phyloP scores from a whole-genome alignment of 768 basidiomycete genomes.

The Mycena venus region DNA sequence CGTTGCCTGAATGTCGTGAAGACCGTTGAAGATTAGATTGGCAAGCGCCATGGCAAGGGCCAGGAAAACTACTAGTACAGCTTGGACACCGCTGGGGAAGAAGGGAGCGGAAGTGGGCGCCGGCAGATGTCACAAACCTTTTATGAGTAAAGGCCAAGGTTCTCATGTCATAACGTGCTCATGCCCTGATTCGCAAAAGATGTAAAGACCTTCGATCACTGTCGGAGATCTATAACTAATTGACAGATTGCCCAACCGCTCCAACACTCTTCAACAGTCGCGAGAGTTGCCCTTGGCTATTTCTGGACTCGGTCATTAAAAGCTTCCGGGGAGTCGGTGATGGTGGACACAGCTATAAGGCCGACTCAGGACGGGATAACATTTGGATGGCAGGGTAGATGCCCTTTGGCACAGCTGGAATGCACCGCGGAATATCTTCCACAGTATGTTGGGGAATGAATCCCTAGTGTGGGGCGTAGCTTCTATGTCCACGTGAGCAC shows the following conservation, averaged over 20 bases:
- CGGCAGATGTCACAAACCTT: not conserved
- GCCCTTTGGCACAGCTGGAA: constrained; percentile 5
- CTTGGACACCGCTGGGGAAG: constrained; percentile 22
- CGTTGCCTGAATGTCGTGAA: constrained; percentile 55
- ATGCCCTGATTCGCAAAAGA: constrained; percentile 20
- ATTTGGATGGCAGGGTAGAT: not conserved
- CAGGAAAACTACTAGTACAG: constrained; percentile 10
- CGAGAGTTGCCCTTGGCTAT: not conserved
- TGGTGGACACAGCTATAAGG: not conserved
- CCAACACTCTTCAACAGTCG: too few relatives aligned
- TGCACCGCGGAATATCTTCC: not conserved
- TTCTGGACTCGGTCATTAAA: constrained; percentile 15
- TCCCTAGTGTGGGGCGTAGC: not conserved
- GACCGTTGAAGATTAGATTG: constrained; percentile 37
- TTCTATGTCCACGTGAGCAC: not conserved
- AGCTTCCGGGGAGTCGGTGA: constrained; percentile 17
- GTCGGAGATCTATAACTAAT: not conserved
- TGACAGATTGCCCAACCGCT: not conserved
- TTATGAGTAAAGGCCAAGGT: constrained; percentile 2
- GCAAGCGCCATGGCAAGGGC: constrained; percentile 24
- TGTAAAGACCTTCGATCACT: constrained; percentile 9
- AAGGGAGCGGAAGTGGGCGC: constrained; percentile 26
- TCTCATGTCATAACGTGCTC: constrained; percentile 27
- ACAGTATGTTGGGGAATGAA: constrained; percentile 13
- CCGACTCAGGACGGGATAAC: not conserved